Evolutionary conservation across 108 stramenopile genomes (phyloP), one percentile per base, ranked within the genome.

Genomic region (Nitzschia palea): DNA sequence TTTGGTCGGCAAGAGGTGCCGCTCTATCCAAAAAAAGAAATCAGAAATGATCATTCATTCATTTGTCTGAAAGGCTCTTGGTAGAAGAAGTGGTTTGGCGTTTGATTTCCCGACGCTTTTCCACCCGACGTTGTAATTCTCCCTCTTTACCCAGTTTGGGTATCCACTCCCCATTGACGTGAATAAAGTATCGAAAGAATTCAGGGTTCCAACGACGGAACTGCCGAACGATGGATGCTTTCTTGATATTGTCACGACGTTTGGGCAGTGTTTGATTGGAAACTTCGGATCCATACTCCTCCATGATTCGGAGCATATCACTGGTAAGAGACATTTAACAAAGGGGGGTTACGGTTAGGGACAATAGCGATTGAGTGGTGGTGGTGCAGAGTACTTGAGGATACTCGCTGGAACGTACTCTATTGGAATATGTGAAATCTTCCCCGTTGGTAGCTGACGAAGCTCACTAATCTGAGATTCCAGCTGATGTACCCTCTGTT

Each of bases 161-260:
- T 0, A 69, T 68, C 81, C 81, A 83, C 31, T 68, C 58, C 20
- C 81, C 81, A 63, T 83, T 70, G n/a, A 57, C 48, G 34, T 69
- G 73, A 35, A 62, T 31, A 58, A 83, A 83, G 45, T 62, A 83
- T 14, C 58, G 54, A 36, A 78, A 74, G 60, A 83, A 83, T 28
- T 75, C 64, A 26, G 81, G 81, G 69, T 83, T 83, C 81, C 81
- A 83, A 12, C 81, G 77, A 28, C 81, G 77, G 55, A 83, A 83
- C 58, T 83, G 81, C 6, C 81, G 81, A 3, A 83, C 70, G 31
- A 78, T 67, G 44, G 77, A 78, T 6, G 77, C 77, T 45, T 77
- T 77, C 60, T 83, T 68, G 45, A 77, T 71, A 4, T 56, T 43
- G 18, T 75, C 74, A 18, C 61, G 35, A 31, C 77, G 61, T 43